Percentiles rank a stretch among this genome's conserved stretches.
phyloP scores from a whole-genome alignment of 2,329 filamentous ascomycete species.

The Fusarium pseudocircinatum region DNA sequence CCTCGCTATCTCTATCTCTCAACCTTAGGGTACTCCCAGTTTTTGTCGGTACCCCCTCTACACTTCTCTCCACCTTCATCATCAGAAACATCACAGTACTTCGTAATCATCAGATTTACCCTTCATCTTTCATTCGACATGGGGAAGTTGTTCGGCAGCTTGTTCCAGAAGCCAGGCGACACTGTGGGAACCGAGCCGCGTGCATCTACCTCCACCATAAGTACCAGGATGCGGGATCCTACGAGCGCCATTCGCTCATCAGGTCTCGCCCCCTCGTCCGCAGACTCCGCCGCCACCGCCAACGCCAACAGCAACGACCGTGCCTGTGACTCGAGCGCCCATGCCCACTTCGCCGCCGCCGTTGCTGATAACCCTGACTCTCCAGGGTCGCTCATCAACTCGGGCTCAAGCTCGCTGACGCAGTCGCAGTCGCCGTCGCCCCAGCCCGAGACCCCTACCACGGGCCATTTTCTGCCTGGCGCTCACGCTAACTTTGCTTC shows the following conservation, averaged over 20 bases:
- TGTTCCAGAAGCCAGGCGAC: constrained; percentile 41
- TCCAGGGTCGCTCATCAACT: constrained; percentile 48
- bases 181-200: constrained; percentile 34
- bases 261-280: constrained; percentile 36
- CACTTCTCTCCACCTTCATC: not conserved
- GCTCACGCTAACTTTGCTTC: constrained; percentile 43
- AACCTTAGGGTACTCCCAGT: not conserved
- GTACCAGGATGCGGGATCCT: constrained; percentile 26
- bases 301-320: constrained; percentile 32
- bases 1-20: not conserved
- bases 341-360: constrained; percentile 40
- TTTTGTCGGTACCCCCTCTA: not conserved
- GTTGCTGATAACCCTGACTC: constrained; percentile 46
- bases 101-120: not conserved
- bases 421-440: constrained; percentile 51
- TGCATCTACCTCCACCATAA: constrained; percentile 33
- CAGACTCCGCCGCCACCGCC: constrained; percentile 40
- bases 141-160: constrained; percentile 13
- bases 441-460: constrained; percentile 48
- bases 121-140: constrained; percentile 1
- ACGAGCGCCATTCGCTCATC: constrained; percentile 33
- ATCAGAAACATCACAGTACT: not conserved
- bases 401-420: constrained; percentile 48
- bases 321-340: constrained; percentile 39
- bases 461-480: constrained; percentile 41